Percentiles rank a stretch among this genome's conserved stretches.
phyloP scores from a whole-genome alignment of 768 basidiomycete genomes.

The Tulasnella sp. region DNA sequence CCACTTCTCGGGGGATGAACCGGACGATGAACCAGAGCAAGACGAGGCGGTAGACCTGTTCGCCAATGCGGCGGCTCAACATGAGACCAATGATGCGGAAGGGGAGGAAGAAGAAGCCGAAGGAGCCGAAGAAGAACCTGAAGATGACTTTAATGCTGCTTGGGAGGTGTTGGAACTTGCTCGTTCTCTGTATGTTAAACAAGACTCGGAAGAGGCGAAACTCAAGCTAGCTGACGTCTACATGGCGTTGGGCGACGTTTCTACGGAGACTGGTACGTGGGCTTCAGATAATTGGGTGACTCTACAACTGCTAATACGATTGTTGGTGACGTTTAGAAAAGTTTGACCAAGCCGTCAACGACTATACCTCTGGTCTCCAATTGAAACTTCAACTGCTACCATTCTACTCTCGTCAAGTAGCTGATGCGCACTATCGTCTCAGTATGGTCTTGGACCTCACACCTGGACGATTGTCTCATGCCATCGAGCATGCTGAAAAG shows the following conservation, averaged over 20 bases:
- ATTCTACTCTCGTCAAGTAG: conserved; percentile 80
- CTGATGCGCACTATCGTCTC: conserved; percentile 87
- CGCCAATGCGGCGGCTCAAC: conserved; percentile 33
- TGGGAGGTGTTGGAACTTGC: conserved; percentile 98
- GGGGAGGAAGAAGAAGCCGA: conserved; percentile 45
- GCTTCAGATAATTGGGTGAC: not conserved
- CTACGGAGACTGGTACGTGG: conserved; percentile 76
- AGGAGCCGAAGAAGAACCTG: conserved; percentile 65
- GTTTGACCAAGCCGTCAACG: conserved; percentile 85
- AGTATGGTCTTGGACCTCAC: conserved; percentile 89
- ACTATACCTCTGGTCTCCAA: conserved; percentile 65
- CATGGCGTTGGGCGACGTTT: conserved; percentile 88
- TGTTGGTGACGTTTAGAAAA: conserved; percentile 48
- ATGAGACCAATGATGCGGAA: conserved; percentile 31
- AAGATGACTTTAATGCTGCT: conserved; percentile 95
- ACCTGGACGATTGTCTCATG: conserved; percentile 66
- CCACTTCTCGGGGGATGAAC: conserved; percentile 58
- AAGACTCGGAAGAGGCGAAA: conserved; percentile 42
- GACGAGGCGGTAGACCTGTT: conserved; percentile 53
- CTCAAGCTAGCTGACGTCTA: conserved; percentile 86
- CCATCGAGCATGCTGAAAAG: conserved; percentile 66
- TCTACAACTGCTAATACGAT: not conserved
- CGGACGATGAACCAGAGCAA: conserved; percentile 41
- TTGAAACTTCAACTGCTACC: conserved; percentile 67
- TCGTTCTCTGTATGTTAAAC: conserved; percentile 68